Evolutionary conservation across 768 basidiomycete genomes (phyloP).

Genomic region (Gymnopilus junonius): DNA sequence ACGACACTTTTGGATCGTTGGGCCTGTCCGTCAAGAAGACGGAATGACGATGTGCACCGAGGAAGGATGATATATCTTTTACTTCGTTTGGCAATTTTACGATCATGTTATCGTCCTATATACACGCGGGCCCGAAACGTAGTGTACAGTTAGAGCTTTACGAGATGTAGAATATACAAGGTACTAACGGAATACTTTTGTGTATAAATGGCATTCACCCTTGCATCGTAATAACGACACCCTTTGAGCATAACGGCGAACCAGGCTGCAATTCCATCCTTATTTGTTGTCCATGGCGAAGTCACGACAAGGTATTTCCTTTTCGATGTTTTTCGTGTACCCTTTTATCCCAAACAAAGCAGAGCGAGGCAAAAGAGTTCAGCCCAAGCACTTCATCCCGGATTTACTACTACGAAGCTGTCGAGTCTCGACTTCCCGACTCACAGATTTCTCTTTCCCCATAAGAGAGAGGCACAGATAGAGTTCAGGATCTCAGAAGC

Average conservation of each 20-base stretch:
- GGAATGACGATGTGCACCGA: conserved; percentile 31
- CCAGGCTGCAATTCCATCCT: conserved; percentile 35
- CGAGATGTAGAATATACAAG: not conserved
- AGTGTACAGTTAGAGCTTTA: not conserved
- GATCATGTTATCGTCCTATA: conserved; percentile 26
- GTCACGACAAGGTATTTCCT: conserved; percentile 22
- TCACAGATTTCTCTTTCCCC: not conserved
- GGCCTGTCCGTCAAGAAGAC: conserved; percentile 21
- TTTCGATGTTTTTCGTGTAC: conserved; percentile 13
- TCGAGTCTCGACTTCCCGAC: not conserved
- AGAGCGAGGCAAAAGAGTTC: not conserved
- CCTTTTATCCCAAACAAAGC: not conserved
- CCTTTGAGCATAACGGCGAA: conserved; percentile 39
- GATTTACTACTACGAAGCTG: not conserved
- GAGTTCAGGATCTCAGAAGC: not conserved
- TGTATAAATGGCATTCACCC: conserved; percentile 29
- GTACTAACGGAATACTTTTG: conserved; percentile 32
- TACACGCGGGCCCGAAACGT: conserved; percentile 28
- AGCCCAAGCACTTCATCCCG: not conserved
- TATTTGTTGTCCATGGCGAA: conserved; percentile 30
- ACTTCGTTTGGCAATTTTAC: conserved; percentile 34
- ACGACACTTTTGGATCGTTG: conserved; percentile 19
- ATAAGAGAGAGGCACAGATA: not conserved
- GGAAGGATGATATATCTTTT: conserved; percentile 26
- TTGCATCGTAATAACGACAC: conserved; percentile 29